Evolutionary conservation across 2,329 filamentous ascomycete genomes (phyloP).

Genomic region (Aspergillus pseudotamarii): DNA sequence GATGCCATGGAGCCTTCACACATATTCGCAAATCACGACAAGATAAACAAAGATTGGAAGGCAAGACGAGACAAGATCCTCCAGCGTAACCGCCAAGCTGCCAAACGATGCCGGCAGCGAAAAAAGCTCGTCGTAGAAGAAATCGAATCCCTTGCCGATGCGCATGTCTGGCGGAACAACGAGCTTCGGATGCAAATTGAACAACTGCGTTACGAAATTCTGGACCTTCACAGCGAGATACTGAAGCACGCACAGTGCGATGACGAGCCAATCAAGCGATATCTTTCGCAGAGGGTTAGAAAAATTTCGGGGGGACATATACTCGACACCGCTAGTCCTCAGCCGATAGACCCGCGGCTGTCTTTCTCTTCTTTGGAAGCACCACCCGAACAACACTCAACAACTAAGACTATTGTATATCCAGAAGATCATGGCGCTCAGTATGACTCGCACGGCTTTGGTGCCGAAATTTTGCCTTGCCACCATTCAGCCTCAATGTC

Average conservation of each 20-base stretch:
- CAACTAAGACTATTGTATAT: background rate
- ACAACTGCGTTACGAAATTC: background rate
- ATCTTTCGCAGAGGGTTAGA: background rate
- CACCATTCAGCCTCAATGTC: background rate
- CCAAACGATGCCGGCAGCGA: background rate
- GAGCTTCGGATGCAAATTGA: background rate
- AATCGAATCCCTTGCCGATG: background rate
- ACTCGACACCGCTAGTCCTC: background rate
- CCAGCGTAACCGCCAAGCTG: background rate
- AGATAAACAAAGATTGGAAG: background rate
- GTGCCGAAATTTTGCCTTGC: background rate
- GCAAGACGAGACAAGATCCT: background rate
- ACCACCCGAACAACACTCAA: too few species aligned
- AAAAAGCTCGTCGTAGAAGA: background rate
- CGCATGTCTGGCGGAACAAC: background rate
- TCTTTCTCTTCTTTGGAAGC: background rate
- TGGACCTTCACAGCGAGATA: background rate
- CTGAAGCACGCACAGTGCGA: background rate
- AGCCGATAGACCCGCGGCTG: background rate
- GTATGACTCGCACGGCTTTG: background rate
- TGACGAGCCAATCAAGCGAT: constrained; percentile 1
- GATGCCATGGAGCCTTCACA: background rate
- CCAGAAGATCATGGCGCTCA: too few species aligned
- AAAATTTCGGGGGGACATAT: background rate
- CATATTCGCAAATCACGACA: background rate